phyloP scores from a whole-genome alignment of 768 basidiomycete species.

The Phaffia australis region DNA sequence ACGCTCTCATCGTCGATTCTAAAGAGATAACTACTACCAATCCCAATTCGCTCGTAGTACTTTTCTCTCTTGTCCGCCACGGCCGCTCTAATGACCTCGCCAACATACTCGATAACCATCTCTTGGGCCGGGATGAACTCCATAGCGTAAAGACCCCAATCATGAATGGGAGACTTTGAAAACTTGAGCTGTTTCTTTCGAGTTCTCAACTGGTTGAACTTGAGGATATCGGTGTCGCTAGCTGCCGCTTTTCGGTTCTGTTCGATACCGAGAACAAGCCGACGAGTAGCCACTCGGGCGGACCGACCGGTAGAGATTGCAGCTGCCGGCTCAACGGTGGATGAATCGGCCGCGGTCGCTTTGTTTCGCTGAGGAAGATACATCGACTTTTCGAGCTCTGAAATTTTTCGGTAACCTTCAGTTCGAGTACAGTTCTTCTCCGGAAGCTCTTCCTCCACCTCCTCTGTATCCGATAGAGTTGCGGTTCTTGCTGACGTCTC shows the following conservation, averaged over 20 bases:
- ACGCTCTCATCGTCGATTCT: constrained; percentile 95
- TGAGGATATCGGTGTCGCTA: constrained; percentile 59
- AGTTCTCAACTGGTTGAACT: constrained; percentile 97
- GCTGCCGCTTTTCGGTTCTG: constrained; percentile 71
- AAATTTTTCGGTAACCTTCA: constrained; percentile 91
- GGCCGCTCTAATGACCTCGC: constrained; percentile 87
- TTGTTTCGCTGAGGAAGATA: constrained; percentile 69
- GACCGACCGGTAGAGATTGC: constrained; percentile 37
- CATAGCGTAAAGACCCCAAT: constrained; percentile 97
- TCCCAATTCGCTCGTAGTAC: constrained; percentile 90
- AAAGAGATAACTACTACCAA: constrained; percentile 95
- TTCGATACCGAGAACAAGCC: constrained; percentile 83
- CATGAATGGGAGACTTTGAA: constrained; percentile 88
- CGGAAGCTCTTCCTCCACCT: neutral
- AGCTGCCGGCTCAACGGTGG: neutral
- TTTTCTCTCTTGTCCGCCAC: constrained; percentile 97
- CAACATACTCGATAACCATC: constrained; percentile 99
- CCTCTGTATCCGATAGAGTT: constrained; percentile 3
- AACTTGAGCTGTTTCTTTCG: constrained; percentile 96
- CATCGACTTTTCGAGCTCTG: constrained; percentile 75
- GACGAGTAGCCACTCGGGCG: constrained; percentile 82
- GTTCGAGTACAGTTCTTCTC: constrained; percentile 57
- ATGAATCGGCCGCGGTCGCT: constrained; percentile 25
- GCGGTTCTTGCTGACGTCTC: neutral
- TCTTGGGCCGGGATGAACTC: constrained; percentile 86